Evolutionary conservation across 371 early-diverging fungal species (phyloP).

Genomic region (Mucor velutinosus): DNA sequence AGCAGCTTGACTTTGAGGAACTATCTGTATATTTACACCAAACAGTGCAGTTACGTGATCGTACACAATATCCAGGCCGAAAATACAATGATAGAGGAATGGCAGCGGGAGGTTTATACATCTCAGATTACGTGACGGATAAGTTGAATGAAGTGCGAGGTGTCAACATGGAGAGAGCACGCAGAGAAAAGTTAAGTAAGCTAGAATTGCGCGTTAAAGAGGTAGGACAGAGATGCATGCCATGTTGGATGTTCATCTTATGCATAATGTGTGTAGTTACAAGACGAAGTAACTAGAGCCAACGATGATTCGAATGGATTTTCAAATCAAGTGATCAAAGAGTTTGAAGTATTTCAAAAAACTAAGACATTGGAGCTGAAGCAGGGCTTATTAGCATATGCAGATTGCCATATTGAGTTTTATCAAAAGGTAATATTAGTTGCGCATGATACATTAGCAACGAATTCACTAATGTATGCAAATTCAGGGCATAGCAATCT

Average conservation of each 20-base stretch:
- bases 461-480: conserved; percentile 41
- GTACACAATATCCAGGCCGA: conserved; percentile 51
- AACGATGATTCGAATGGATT: conserved; percentile 72
- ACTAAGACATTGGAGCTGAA: conserved; percentile 81
- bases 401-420: conserved; percentile 79
- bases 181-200: conserved; percentile 74
- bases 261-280: conserved; percentile 53
- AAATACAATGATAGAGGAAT: conserved; percentile 22
- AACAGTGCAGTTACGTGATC: conserved; percentile 64
- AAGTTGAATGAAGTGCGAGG: conserved; percentile 91
- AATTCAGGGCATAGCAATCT: conserved; percentile 20
- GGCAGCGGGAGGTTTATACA: conserved; percentile 44
- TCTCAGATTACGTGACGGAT: conserved; percentile 81
- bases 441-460: conserved; percentile 14
- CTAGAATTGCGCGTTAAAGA: conserved; percentile 75
- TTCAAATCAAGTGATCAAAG: conserved; percentile 76
- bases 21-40: conserved; percentile 74
- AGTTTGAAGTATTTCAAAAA: conserved; percentile 79
- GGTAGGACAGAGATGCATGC: conserved; percentile 40
- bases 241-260: no score
- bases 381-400: conserved; percentile 71
- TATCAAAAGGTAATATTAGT: conserved; percentile 39
- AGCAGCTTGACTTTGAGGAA: conserved; percentile 93
- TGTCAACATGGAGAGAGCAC: conserved; percentile 77
- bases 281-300: conserved; percentile 75